These are phyloP conservation scores for Narthecium ossifragum DNA, from an alignment of 106 monocot genomes.

Conservation along the genomic window DNA sequence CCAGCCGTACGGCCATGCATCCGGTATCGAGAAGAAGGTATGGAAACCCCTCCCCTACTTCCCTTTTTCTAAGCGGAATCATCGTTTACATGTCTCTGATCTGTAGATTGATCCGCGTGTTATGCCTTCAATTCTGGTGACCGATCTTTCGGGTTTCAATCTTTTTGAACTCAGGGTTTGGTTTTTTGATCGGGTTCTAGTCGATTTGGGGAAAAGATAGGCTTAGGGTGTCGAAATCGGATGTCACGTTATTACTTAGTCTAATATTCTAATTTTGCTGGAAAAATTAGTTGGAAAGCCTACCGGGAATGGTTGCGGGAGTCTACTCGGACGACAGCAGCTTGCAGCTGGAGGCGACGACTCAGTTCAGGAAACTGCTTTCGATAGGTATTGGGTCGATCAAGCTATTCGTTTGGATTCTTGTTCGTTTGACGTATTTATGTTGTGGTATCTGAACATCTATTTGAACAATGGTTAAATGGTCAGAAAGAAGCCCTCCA, in stretches of 20 bases:
- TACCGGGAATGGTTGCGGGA: constrained; percentile 31
- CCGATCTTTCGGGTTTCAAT: too few species aligned
- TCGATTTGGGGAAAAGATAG: too few species aligned
- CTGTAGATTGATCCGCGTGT: too few species aligned
- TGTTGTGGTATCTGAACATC: neutral
- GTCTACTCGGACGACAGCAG: constrained; percentile 29
- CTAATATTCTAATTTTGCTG: too few species aligned
- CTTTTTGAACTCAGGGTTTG: neutral
- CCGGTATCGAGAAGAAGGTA: constrained; percentile 2
- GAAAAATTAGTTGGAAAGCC: constrained; percentile 39
- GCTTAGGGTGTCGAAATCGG: too few species aligned
- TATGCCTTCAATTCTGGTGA: too few species aligned
- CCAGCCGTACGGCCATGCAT: constrained; percentile 4
- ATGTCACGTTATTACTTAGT: too few species aligned
- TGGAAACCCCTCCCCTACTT: too few species aligned
- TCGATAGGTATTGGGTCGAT: constrained; percentile 24
- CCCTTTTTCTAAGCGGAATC: too few species aligned
- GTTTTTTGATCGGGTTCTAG: too few species aligned
- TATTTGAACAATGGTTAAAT: too few species aligned
- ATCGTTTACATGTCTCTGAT: too few species aligned
- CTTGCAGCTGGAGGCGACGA: constrained; percentile 29
- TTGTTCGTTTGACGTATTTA: neutral
- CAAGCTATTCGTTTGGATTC: neutral
- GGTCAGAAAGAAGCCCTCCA: constrained; percentile 57
- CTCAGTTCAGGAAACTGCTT: constrained; percentile 31